Evolutionary conservation across 768 basidiomycete species (phyloP), one percentile per base, ranked within the genome.

Genomic region (Boletus reticulatus): DNA sequence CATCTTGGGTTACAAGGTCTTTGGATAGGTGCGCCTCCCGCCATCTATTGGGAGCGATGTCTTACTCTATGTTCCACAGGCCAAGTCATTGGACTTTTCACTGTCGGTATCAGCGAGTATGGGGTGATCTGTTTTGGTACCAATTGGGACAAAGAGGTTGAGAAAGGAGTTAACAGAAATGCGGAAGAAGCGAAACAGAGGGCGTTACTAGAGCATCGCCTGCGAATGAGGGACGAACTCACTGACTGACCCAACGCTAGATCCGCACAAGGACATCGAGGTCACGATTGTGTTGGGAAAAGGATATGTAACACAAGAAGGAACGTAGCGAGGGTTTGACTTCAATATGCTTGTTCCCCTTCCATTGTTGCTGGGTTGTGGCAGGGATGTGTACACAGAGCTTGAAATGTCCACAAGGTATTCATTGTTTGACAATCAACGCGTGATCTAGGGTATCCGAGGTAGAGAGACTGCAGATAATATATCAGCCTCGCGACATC

Each of bases 81-180:
- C 22, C 89, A 90, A 67, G 87, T 88, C 31, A 74, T 89, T 22
- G 89, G 84, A 0, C 72, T 92, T 6, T 87, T 88, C 62, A 76
- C 82, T 3, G 86, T 90, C n/a, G 88, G 85, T 1, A 58, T 86
- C 14, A 78, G 83, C 20, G 88, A 89, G 69, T 88, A 88, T 53
- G 69, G 63, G 6, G 83, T 83, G 10, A 83, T 89, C 8, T 80
- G 80, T 73, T 67, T 78, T 17, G 76, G 76, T 1, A 82, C 80
- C 13, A 62, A 80, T 51, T 82, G 80, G 80, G 74, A 80, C 24
- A 64, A 68, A 27, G 80, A 81, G 56, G 62, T 82, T 16, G 61
- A 61, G 51, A 75, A 71, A 49, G 78, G 79, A 0, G 66, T 77
- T 2, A 56, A 60, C 36, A 66, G 78, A 32, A 76, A 76, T 53